Base-by-base conservation (phyloP, 495 filamentous ascomycete genomes). In the Aspergillus diversus region DNA sequence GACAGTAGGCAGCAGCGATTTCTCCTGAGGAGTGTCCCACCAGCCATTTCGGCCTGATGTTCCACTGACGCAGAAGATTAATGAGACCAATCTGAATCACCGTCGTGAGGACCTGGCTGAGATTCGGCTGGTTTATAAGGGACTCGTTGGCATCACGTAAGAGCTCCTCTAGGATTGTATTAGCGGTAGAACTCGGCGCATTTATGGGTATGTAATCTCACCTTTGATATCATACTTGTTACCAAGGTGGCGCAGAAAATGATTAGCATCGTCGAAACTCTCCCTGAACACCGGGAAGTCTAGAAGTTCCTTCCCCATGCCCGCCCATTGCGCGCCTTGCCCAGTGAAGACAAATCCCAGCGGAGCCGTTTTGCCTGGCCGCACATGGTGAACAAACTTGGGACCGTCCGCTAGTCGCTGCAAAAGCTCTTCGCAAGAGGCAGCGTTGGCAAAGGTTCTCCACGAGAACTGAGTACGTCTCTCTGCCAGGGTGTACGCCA, bases 1-100 rank as follows among this genome's bases (percentile, higher is more conserved):
- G 56, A 31, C 63, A 67, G 39, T 67, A 68, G 27, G 75, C 75
- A 2, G 75, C 75, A 3, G 72, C 78, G 12, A 83, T 79, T 57
- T 83, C 77, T 5, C 80, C 79, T 21, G 69, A 72, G 0, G 80
- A 82, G 50, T 83, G 80, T 1, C 80, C 78, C 0, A 57, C 66
- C 0, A 81, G 72, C 2, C 46, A 16, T 12, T 12, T 7, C 7
- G 46, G 46, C 13, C 21, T 8, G n/a, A 49, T 49, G 8, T 49
- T 49, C 46, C 46, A 49, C 7, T 16, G n/a, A 27, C 21, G n/a
- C n/a, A 49, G n/a, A 17, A 49, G 17, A 16, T 49, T 16, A 7
- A 49, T 16, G 7, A 49, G 8, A 16, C 13, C 46, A 49, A 49
- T 27, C 17, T 49, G 46, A 27, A 49, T 49, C 35, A 12, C 35